Percentiles rank a stretch among this genome's conserved stretches.
These are phyloP conservation scores for Trifolium dubium DNA, from an alignment of 306 rosid genomes.

Conservation along the genomic window DNA sequence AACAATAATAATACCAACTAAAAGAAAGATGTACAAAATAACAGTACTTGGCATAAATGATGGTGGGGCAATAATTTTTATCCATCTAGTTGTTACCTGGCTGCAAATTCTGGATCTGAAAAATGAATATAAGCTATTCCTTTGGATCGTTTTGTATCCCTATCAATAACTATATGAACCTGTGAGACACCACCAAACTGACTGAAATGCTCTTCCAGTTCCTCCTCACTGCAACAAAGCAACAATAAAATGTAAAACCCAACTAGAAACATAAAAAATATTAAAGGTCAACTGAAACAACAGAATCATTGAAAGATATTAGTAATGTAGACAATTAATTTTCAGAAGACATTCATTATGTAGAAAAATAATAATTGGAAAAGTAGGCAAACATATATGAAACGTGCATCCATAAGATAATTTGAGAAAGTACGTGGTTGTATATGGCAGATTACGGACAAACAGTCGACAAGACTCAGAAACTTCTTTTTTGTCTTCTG, in stretches of 20 bases:
- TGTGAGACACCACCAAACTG: conserved; percentile 68
- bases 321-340: conserved; percentile 18
- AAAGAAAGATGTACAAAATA: conserved; percentile 1
- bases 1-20: background rate
- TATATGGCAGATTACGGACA: conserved; percentile 87
- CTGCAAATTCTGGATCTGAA: conserved; percentile 60
- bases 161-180: conserved; percentile 85
- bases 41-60: conserved; percentile 8
- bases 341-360: conserved; percentile 10
- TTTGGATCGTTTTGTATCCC: conserved; percentile 72
- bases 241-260: conserved; percentile 22
- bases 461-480: conserved; percentile 72
- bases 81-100: conserved; percentile 56
- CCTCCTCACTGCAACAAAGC: conserved; percentile 71
- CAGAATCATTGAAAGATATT: conserved; percentile 11
- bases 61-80: background rate
- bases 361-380: conserved; percentile 14
- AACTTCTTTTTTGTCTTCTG: conserved; percentile 55
- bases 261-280: conserved; percentile 8
- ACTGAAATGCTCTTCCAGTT: conserved; percentile 74
- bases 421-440: conserved; percentile 58
- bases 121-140: conserved; percentile 76
- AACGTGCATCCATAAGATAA: conserved; percentile 22
- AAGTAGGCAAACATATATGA: conserved; percentile 9
- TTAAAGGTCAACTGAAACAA: conserved; percentile 24